phyloP scores from a whole-genome alignment of 345 rosid species.

The Lagerstroemia speciosa region DNA sequence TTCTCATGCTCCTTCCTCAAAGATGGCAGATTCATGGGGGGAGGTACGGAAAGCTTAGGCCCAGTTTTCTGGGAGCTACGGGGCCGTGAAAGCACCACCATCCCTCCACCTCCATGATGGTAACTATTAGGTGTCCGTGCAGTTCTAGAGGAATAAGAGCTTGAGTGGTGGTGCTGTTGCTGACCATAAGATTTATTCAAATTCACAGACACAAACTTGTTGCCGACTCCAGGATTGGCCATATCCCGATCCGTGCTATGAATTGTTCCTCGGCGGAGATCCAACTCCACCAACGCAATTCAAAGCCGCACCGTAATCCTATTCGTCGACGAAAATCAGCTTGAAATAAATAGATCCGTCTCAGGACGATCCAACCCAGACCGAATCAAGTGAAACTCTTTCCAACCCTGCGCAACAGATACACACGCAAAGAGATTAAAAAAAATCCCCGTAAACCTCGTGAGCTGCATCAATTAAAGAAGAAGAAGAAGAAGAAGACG shows the following conservation, averaged over 20 bases:
- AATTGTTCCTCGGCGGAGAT: constrained; percentile 28
- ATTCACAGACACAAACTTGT: constrained; percentile 75
- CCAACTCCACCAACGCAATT: constrained; percentile 72
- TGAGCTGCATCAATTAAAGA: not conserved
- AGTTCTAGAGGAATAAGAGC: constrained; percentile 36
- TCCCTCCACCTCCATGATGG: constrained; percentile 46
- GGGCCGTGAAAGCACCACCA: constrained; percentile 89
- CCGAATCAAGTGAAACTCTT: constrained; percentile 10
- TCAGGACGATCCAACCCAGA: constrained; percentile 21
- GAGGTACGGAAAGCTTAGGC: constrained; percentile 93
- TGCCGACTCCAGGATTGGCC: constrained; percentile 89
- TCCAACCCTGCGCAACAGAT: constrained; percentile 20
- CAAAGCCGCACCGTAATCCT: constrained; percentile 27
- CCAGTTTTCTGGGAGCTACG: constrained; percentile 91
- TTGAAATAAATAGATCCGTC: constrained; percentile 15
- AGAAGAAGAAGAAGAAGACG: constrained; percentile 11
- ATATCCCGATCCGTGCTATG: constrained; percentile 34
- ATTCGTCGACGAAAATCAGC: constrained; percentile 9
- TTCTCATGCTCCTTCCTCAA: constrained; percentile 84
- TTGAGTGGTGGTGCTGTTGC: constrained; percentile 27
- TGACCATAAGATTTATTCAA: constrained; percentile 90
- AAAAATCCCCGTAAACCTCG: constrained; percentile 3
- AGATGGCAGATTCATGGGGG: constrained; percentile 97
- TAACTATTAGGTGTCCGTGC: constrained; percentile 24
- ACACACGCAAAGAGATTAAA: not conserved